Base-by-base conservation (phyloP, 306 rosid species). In the Dryas octopetala region DNA sequence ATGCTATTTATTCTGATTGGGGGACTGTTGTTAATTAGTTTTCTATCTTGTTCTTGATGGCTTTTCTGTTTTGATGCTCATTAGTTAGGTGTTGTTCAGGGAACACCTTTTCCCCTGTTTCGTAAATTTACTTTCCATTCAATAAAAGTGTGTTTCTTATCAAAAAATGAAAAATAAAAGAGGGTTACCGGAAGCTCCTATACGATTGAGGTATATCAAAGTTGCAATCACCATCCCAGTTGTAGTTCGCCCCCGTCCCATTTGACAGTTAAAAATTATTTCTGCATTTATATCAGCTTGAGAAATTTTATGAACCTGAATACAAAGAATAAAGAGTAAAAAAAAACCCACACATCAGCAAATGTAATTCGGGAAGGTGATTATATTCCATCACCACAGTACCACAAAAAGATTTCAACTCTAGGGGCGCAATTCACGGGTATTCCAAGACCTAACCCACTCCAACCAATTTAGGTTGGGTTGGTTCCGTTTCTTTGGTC, bases 161-260 rank as follows among this genome's bases (percentile, higher is more conserved):
- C 3, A 7, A 76, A 48, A 1, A 41, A 78, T 14, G 58, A 49
- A 73, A 71, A 73, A 69, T 46, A 62, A 32, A 32, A 73, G 53
- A 73, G 26, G 58, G 69, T 63, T 87, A 92, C 98, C 96, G 40
- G 94, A 92, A 59, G 91, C 87, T 63, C 98, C 96, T 76, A 89
- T 89, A 48, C 92, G 88, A 74, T 92, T 90, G 80, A 92, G 85
- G 85, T 92, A 90, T 64, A 88, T 79, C 88, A 92, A 81, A 84
- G 98, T 92, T 69, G 98, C 92, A 77, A 92, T 87, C 81, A 92
- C 98, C 98, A 92, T 92, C 81, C 98, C 98, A 16, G 98, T 92
- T 60, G 98, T 92, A 75, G 96, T 90, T 66, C 98, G 78, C 59
- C 98, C 98, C 63, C 98, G 98, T 66, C 98, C 98, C 98, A 92